phyloP scores from a whole-genome alignment of 257 asterid species.

The Petrea volubilis region DNA sequence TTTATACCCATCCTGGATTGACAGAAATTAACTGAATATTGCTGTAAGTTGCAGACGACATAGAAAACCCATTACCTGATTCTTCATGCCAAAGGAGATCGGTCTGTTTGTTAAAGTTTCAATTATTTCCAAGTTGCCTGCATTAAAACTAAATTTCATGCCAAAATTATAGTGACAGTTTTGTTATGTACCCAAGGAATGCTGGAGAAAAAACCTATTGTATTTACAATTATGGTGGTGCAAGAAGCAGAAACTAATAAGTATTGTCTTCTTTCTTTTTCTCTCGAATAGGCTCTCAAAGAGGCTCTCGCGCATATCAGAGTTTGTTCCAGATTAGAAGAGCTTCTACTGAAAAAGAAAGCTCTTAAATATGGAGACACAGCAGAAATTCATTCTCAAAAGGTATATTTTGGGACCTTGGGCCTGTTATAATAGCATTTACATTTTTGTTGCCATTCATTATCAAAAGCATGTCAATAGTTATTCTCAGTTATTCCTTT shows the following conservation, averaged over 20 bases:
- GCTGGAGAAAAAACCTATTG: slow-evolving; percentile 7
- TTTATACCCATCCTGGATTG: background rate
- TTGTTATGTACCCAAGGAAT: background rate
- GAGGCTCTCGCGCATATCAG: slow-evolving; percentile 85
- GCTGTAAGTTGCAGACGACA: background rate
- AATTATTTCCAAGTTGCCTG: slow-evolving; percentile 12
- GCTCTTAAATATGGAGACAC: slow-evolving; percentile 76
- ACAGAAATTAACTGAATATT: background rate
- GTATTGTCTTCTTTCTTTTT: slow-evolving; percentile 24
- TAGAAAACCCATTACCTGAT: background rate
- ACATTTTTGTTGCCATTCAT: slow-evolving; percentile 40
- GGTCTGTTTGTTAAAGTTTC: slow-evolving; percentile 8
- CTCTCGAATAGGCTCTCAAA: slow-evolving; percentile 63
- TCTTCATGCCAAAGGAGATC: background rate
- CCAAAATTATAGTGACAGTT: background rate
- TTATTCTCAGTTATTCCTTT: background rate
- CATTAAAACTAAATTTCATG: background rate
- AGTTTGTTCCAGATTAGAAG: slow-evolving; percentile 84
- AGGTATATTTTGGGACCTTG: slow-evolving; percentile 48
- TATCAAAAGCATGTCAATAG: slow-evolving; percentile 38
- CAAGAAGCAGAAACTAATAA: slow-evolving; percentile 23
- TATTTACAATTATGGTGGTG: background rate
- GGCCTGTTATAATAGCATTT: slow-evolving; percentile 1
- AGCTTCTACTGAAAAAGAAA: slow-evolving; percentile 78
- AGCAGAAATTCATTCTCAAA: slow-evolving; percentile 79